These are phyloP conservation scores for Vitis amurensis DNA, from an alignment of 164 flowering plant genomes.

Conservation along the genomic window DNA sequence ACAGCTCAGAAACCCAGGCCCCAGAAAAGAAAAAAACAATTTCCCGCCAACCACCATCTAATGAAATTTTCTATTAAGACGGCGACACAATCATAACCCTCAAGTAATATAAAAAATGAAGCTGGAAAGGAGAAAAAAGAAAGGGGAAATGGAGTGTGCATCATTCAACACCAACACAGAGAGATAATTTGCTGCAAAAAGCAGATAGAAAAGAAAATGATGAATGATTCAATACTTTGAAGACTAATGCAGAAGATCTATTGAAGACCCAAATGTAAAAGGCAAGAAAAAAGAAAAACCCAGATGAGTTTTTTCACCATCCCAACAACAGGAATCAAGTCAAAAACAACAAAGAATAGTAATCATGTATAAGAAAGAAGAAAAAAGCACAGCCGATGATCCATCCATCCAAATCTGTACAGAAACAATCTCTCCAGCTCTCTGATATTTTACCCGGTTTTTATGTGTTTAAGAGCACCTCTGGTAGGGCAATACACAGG, in stretches of 20 bases:
- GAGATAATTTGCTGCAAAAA: neutral
- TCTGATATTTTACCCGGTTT: too few relatives aligned
- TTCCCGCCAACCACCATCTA: too few relatives aligned
- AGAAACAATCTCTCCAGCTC: neutral
- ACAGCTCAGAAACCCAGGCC: too few relatives aligned
- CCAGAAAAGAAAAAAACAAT: too few relatives aligned
- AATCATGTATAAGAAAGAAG: neutral
- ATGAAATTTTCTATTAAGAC: too few relatives aligned
- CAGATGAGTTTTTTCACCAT: neutral
- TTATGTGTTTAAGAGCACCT: neutral
- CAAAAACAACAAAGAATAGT: neutral
- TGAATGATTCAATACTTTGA: neutral
- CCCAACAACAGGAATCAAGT: neutral
- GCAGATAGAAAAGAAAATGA: neutral
- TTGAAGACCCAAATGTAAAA: neutral
- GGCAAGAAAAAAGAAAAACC: neutral
- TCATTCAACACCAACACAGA: neutral
- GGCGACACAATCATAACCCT: too few relatives aligned
- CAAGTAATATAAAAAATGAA: neutral
- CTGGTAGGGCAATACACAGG: neutral
- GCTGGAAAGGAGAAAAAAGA: neutral
- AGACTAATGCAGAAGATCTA: neutral
- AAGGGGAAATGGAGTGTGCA: neutral
- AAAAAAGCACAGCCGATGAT: neutral
- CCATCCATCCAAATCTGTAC: slow-evolving; percentile 7